Percentiles rank a stretch among this genome's conserved stretches.
These are phyloP conservation scores for Pyrenula massariospora DNA, from an alignment of 495 filamentous ascomycete species.

Conservation along the genomic window DNA sequence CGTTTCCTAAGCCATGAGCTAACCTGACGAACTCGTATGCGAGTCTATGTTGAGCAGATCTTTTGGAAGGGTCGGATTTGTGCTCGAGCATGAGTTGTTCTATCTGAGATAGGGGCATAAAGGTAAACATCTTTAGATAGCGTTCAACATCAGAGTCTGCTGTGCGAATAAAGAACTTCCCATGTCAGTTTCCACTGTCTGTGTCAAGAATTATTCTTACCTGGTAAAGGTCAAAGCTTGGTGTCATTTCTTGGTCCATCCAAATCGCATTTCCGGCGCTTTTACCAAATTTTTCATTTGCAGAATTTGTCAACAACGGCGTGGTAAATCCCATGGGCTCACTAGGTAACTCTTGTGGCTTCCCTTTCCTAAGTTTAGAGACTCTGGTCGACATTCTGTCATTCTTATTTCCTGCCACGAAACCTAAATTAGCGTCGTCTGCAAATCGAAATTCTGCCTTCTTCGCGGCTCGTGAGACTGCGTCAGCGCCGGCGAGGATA, in stretches of 20 bases:
- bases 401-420: conserved; percentile 16
- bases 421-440: conserved; percentile 7
- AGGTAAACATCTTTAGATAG: conserved; percentile 85
- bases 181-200: conserved; percentile 1
- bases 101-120: conserved; percentile 60
- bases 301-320: conserved; percentile 73
- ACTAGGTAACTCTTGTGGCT: conserved; percentile 8
- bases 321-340: conserved; percentile 76
- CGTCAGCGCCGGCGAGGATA: conserved; percentile 81
- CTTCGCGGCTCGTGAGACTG: conserved; percentile 58
- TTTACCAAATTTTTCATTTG: conserved; percentile 90
- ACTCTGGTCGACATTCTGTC: conserved; percentile 6
- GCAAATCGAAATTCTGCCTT: conserved; percentile 25
- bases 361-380: conserved; percentile 9
- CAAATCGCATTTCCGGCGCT: conserved; percentile 90
- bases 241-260: conserved; percentile 74
- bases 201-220: conserved; percentile 21
- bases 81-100: conserved; percentile 54
- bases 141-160: conserved; percentile 67
- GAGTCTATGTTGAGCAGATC: conserved; percentile 69
- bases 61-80: conserved; percentile 47
- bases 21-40: conserved; percentile 71
- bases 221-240: conserved; percentile 74
- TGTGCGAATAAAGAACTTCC: conserved; percentile 73
- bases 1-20: conserved; percentile 55